Evolutionary conservation across 371 early-diverging fungal species (phyloP), one percentile per base, ranked within the genome.

Genomic region (Fennellomyces sp.): DNA sequence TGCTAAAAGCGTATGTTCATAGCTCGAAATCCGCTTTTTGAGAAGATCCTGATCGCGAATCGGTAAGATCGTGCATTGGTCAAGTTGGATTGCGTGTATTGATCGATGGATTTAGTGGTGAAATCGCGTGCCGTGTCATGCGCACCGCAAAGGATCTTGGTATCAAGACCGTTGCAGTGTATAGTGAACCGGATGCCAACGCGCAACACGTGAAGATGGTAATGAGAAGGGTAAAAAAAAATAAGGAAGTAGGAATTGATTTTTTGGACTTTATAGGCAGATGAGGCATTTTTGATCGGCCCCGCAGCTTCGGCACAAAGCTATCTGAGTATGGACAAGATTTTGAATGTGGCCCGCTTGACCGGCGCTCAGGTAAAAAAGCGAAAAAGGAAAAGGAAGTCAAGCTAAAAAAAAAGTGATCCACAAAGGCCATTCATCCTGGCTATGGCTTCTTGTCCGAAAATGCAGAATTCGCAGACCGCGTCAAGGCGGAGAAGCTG

Each of bases 371-470:
- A 94, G 81, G 88, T 88, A 78, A 45, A 17, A 15, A 25, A 42
- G 6, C 23, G 5, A 45, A 21, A 21, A 42, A 42, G 25, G 3
- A 42, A 45, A 45, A 12, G 5, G 5, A 8, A 21, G n/a, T 21
- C 5, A 0, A 8, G 19, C 21, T 33, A 33, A 33, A 33, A 13
- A 33, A 33, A 13, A 45, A 5, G n/a, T 21, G 5, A 3, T 21
- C 17, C 2, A 50, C 21, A 50, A 39, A 91, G 83, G 96, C 96
- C 27, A 91, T 98, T 47, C 97, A 98, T 70, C 97, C 97, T 1
- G 96, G 96, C 27, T 97, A 96, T 66, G 95, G 96, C 38, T 99
- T 96, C 83, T 86, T 97, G 60, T 96, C 97, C 6, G 99, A 99
- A 73, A 97, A 98, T 80, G 87, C 91, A 8, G 85, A 81, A 38